Conservation (phyloP, 371 early-diverging fungal species). For the Rhizomucor miehei region DNA sequence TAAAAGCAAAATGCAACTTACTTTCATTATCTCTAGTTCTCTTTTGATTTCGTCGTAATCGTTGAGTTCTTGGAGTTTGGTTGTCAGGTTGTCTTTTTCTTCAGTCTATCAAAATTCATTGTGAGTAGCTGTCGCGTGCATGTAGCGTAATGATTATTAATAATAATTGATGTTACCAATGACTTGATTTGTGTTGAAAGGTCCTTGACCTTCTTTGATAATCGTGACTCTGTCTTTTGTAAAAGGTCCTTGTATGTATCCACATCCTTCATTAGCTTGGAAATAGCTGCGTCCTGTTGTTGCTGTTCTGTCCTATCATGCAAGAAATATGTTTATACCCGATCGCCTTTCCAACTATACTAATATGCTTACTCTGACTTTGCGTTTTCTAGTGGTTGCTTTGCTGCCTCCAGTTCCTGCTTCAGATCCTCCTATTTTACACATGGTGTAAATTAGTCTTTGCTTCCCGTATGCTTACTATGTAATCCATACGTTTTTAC, state of each 20-base stretch:
- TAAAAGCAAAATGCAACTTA: slow-evolving; percentile 12
- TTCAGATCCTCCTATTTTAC: slow-evolving; percentile 37
- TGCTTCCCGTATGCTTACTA: too few species aligned
- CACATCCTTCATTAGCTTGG: slow-evolving; percentile 51
- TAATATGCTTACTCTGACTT: neutral
- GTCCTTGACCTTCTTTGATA: slow-evolving; percentile 50
- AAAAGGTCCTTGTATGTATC: slow-evolving; percentile 47
- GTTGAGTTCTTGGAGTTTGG: slow-evolving; percentile 48
- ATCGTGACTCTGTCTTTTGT: slow-evolving; percentile 43
- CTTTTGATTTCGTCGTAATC: slow-evolving; percentile 87
- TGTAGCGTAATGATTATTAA: slow-evolving; percentile 9
- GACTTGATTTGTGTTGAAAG: slow-evolving; percentile 42
- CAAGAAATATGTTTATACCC: neutral
- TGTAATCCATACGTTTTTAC: slow-evolving; percentile 54
- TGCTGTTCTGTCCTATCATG: slow-evolving; percentile 4
- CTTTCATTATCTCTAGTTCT: slow-evolving; percentile 85
- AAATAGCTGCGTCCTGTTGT: slow-evolving; percentile 42
- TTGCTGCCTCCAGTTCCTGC: slow-evolving; percentile 39
- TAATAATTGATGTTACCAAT: slow-evolving; percentile 21
- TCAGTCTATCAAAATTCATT: slow-evolving; percentile 30
- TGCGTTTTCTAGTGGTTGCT: slow-evolving; percentile 11
- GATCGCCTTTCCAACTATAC: too few species aligned
- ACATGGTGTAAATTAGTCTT: neutral
- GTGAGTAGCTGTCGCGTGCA: neutral
- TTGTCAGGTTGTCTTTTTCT: slow-evolving; percentile 51